Percentiles rank a stretch among this genome's conserved stretches.
Conservation (phyloP, 129 eudicot genomes). For the Chrysanthemum lavandulifolium region DNA sequence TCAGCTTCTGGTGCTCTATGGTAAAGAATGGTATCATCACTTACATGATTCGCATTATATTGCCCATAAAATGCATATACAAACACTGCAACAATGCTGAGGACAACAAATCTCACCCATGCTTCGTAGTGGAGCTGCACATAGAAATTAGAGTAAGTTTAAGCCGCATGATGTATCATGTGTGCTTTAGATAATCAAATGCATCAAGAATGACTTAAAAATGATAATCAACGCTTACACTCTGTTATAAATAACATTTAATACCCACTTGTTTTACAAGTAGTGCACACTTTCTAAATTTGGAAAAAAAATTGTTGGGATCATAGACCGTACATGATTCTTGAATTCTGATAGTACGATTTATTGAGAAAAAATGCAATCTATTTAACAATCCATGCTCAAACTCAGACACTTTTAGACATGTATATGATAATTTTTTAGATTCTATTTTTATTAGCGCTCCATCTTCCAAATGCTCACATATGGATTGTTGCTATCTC, state of each 20-base stretch:
- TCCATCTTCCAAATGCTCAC: too few relatives aligned
- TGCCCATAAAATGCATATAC: conserved; percentile 92
- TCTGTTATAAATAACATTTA: neutral
- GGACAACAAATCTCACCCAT: conserved; percentile 82
- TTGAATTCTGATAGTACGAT: neutral
- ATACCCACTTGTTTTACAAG: neutral
- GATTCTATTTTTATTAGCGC: too few relatives aligned
- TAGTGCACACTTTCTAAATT: neutral
- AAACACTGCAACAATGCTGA: conserved; percentile 57
- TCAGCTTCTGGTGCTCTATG: conserved; percentile 57
- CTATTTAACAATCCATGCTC: too few relatives aligned
- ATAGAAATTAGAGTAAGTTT: conserved; percentile 22
- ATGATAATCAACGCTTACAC: neutral
- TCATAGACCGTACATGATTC: neutral
- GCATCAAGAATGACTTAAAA: neutral
- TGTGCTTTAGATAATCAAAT: neutral
- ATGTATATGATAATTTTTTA: too few relatives aligned
- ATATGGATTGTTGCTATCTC: neutral
- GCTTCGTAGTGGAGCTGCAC: conserved; percentile 95
- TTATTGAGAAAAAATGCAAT: neutral
- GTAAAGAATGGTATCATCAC: conserved; percentile 52
- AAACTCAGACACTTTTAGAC: too few relatives aligned
- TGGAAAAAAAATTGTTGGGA: neutral
- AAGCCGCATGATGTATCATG: neutral
- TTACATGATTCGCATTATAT: conserved; percentile 69